These are phyloP conservation scores for Tulasnella sp. DNA, from an alignment of 768 basidiomycete species.

Conservation along the genomic window DNA sequence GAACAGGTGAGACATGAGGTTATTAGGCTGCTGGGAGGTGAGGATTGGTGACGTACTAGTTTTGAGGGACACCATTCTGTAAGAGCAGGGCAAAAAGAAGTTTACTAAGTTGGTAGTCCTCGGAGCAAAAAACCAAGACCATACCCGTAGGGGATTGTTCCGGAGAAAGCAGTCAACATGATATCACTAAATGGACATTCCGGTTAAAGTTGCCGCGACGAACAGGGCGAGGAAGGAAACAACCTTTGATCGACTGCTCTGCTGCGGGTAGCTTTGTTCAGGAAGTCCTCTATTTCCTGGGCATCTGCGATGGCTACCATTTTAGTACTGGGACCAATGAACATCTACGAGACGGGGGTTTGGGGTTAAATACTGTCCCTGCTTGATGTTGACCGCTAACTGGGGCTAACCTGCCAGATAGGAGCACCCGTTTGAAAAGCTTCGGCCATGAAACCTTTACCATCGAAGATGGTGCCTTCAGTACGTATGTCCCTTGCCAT, in stretches of 20 bases:
- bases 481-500: not conserved
- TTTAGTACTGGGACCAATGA: not conserved
- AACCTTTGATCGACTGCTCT: constrained; percentile 7
- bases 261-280: not conserved
- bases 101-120: not conserved
- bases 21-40: not conserved
- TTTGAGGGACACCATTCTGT: not conserved
- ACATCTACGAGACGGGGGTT: not conserved
- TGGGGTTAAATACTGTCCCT: too few relatives aligned
- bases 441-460: not conserved
- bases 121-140: not conserved
- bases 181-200: not conserved
- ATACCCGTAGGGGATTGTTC: not conserved
- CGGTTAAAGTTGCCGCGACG: not conserved
- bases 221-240: not conserved
- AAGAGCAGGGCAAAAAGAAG: not conserved
- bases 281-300: constrained; percentile 21
- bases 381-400: too few relatives aligned
- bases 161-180: not conserved
- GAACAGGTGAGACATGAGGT: not conserved
- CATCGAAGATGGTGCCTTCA: not conserved
- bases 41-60: not conserved
- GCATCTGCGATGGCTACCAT: constrained; percentile 5
- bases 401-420: constrained; percentile 7
- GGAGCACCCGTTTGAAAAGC: not conserved